Conservation (phyloP, 75 land plant species). For the Pinus albicaulis region DNA sequence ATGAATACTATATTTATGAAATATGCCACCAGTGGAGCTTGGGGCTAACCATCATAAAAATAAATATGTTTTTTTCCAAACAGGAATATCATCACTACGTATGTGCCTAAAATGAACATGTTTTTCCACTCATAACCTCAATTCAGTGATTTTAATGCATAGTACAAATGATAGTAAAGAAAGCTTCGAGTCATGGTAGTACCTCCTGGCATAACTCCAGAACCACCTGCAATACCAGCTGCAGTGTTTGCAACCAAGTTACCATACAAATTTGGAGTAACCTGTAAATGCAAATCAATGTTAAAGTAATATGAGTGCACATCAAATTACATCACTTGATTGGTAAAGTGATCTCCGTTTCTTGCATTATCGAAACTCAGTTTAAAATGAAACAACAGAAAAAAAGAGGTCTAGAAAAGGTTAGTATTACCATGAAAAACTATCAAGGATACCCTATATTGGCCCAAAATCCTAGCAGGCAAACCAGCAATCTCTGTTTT, state of each 20-base stretch:
- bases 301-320: not conserved
- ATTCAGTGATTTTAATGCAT: not conserved
- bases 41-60: not conserved
- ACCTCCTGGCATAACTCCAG: slow-evolving; percentile 99
- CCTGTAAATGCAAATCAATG: slow-evolving; percentile 39
- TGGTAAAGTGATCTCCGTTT: not conserved
- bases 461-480: not conserved
- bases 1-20: not conserved
- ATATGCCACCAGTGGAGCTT: not conserved
- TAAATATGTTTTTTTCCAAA: not conserved
- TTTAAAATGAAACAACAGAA: not conserved
- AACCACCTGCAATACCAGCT: slow-evolving; percentile 97
- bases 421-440: not conserved
- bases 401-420: not conserved
- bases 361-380: not conserved
- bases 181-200: slow-evolving; percentile 1
- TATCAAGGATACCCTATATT: not conserved
- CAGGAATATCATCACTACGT: not conserved
- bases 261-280: slow-evolving; percentile 93
- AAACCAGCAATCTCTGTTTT: not conserved
- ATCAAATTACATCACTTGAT: not conserved
- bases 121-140: not conserved
- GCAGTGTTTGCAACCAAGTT: slow-evolving; percentile 93
- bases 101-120: not conserved
- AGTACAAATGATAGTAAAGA: not conserved